phyloP scores from a whole-genome alignment of 768 basidiomycete species.

The Russula sp. region DNA sequence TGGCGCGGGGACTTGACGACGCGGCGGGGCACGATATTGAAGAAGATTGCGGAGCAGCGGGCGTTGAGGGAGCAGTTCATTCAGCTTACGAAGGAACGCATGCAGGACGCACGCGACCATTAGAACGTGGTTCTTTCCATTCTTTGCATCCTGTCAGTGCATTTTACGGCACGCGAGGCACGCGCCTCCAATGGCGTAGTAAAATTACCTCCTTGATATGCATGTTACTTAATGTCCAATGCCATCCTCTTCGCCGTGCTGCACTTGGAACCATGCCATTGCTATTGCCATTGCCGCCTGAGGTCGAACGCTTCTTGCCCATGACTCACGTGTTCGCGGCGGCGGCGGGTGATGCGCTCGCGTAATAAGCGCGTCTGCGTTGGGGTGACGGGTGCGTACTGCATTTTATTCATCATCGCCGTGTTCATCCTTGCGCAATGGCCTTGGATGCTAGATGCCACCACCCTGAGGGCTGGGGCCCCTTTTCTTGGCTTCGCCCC shows the following conservation, averaged over 20 bases:
- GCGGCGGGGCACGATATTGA: constrained; percentile 44
- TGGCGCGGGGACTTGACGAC: constrained; percentile 33
- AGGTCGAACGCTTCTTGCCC: background rate
- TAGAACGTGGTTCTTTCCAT: background rate
- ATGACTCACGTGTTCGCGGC: background rate
- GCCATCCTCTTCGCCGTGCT: background rate
- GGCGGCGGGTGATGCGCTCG: background rate
- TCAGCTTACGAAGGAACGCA: constrained; percentile 30
- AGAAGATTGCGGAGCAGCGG: constrained; percentile 42
- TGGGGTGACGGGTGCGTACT: background rate
- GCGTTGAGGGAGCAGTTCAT: constrained; percentile 36
- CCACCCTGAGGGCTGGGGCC: constrained; percentile 58
- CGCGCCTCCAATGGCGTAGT: background rate
- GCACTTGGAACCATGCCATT: background rate
- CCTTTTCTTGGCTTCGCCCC: constrained; percentile 47
- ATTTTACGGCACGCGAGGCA: background rate
- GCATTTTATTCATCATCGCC: background rate
- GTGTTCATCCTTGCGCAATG: background rate
- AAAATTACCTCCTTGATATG: background rate
- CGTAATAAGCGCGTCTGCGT: no score
- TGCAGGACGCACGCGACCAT: constrained; percentile 23
- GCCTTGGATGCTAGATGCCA: constrained; percentile 32
- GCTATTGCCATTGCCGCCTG: no score
- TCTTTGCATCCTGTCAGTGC: background rate
- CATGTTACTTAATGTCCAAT: background rate